Evolutionary conservation across 1,139 yeast genomes (phyloP).

Genomic region (Protomyces arabidopsidicola): DNA sequence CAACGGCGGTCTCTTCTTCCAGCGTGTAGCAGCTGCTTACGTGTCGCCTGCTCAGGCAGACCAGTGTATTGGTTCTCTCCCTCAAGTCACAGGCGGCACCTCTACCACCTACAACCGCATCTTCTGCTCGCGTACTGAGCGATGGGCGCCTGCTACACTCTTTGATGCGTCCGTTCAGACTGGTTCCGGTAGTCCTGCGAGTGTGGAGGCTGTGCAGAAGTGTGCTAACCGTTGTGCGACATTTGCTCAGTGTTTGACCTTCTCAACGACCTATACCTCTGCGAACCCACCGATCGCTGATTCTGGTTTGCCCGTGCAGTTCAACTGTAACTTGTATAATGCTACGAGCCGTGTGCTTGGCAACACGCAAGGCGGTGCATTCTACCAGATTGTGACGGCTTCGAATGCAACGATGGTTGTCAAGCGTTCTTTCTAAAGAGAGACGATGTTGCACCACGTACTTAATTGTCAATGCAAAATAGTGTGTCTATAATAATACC

Average conservation of each 20-base stretch:
- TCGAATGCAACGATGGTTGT: background rate
- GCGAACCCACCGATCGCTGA: conserved; percentile 20
- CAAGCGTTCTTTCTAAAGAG: background rate
- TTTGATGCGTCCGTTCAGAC: conserved; percentile 22
- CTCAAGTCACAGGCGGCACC: background rate
- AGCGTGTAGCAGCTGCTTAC: conserved; percentile 15
- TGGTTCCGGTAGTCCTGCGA: conserved; percentile 3
- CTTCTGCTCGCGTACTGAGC: conserved; percentile 24
- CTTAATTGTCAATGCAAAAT: no score
- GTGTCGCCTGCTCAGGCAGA: background rate
- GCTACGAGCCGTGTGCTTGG: conserved; percentile 12
- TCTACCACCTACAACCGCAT: conserved; percentile 12
- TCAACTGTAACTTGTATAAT: conserved; percentile 24
- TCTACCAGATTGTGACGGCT: conserved; percentile 10
- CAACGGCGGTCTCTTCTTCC: conserved; percentile 26
- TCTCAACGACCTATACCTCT: conserved; percentile 22
- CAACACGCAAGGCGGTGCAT: conserved; percentile 19
- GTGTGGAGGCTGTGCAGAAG: conserved; percentile 16
- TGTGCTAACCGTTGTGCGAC: conserved; percentile 18
- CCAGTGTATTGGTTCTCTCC: conserved; percentile 17
- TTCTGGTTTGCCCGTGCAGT: conserved; percentile 22
- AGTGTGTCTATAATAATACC: no score
- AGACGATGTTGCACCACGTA: background rate
- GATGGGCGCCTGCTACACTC: conserved; percentile 25
- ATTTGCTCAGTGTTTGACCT: conserved; percentile 10